Conservation (phyloP, 495 filamentous ascomycete species). For the Articulospora tetracladia region DNA sequence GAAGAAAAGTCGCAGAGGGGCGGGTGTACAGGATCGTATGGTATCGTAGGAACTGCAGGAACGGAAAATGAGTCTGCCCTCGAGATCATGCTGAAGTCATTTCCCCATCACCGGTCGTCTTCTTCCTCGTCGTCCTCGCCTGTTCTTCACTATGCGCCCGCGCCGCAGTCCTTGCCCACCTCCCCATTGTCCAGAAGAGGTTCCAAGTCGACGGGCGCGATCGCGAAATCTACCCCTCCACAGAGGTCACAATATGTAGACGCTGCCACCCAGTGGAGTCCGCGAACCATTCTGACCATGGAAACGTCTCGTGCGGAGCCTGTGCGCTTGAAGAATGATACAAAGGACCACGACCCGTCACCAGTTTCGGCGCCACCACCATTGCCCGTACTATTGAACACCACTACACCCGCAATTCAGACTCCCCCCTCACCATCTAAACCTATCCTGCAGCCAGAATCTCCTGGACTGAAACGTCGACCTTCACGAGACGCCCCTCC, state of each 20-base stretch:
- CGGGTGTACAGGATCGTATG: too few relatives aligned
- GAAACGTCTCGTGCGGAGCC: constrained; percentile 29
- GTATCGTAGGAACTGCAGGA: not conserved
- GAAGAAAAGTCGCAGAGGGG: not conserved
- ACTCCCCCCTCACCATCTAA: constrained; percentile 29
- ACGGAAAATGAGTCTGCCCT: constrained; percentile 9
- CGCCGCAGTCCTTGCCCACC: constrained; percentile 25
- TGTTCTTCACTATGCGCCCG: constrained; percentile 26
- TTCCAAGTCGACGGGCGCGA: constrained; percentile 9
- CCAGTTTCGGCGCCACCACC: not conserved
- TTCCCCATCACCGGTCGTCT: constrained; percentile 36
- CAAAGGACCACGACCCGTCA: not conserved
- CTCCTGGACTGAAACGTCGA: constrained; percentile 21
- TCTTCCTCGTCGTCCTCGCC: constrained; percentile 30
- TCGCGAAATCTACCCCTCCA: not conserved
- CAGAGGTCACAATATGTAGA: constrained; percentile 21
- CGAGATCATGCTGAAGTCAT: constrained; percentile 42
- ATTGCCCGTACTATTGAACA: not conserved
- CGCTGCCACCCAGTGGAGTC: constrained; percentile 23
- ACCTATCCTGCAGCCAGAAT: constrained; percentile 38
- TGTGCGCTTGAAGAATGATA: constrained; percentile 9
- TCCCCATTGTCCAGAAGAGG: constrained; percentile 15
- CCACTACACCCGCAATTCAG: constrained; percentile 25
- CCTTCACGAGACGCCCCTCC: constrained; percentile 1
- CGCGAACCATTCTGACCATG: constrained; percentile 9